Evolutionary conservation across 805 yeast genomes (phyloP).

Genomic region (Kazachstania taianensis): DNA sequence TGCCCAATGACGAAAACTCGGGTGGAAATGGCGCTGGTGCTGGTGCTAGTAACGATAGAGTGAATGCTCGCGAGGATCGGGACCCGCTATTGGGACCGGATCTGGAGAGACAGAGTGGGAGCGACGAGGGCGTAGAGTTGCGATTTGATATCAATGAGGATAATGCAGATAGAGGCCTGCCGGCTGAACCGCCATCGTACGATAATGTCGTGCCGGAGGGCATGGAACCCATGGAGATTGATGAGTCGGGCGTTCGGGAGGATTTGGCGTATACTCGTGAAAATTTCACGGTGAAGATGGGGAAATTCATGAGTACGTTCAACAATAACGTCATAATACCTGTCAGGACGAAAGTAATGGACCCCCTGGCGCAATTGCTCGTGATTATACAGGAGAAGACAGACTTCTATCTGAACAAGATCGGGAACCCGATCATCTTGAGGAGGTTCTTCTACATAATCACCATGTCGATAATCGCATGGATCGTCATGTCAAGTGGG

Average conservation of each 20-base stretch:
- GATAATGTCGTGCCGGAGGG: conserved; percentile 6
- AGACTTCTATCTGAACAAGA: conserved; percentile 47
- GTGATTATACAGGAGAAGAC: conserved; percentile 30
- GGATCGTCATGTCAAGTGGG: conserved; percentile 49
- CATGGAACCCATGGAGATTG: conserved; percentile 33
- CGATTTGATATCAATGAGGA: too few relatives aligned
- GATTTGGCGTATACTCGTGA: too few relatives aligned
- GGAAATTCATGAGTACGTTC: conserved; percentile 15
- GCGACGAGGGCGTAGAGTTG: conserved; percentile 7
- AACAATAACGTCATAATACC: conserved; percentile 30
- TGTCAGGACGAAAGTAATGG: conserved; percentile 32
- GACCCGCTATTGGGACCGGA: too few relatives aligned
- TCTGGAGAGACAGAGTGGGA: not conserved
- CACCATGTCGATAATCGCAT: conserved; percentile 48
- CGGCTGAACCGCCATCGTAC: conserved; percentile 27
- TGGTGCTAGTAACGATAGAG: too few relatives aligned
- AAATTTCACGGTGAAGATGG: conserved; percentile 12
- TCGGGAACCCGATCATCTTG: conserved; percentile 83
- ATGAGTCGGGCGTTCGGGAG: conserved; percentile 16
- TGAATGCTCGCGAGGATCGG: too few relatives aligned
- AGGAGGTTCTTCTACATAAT: conserved; percentile 66
- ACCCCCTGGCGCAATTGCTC: conserved; percentile 37
- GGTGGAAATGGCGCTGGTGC: too few relatives aligned
- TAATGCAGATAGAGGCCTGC: too few relatives aligned
- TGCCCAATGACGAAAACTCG: too few relatives aligned